phyloP scores from a whole-genome alignment of 2,329 filamentous ascomycete species.

The Phyllosticta citribraziliensis region DNA sequence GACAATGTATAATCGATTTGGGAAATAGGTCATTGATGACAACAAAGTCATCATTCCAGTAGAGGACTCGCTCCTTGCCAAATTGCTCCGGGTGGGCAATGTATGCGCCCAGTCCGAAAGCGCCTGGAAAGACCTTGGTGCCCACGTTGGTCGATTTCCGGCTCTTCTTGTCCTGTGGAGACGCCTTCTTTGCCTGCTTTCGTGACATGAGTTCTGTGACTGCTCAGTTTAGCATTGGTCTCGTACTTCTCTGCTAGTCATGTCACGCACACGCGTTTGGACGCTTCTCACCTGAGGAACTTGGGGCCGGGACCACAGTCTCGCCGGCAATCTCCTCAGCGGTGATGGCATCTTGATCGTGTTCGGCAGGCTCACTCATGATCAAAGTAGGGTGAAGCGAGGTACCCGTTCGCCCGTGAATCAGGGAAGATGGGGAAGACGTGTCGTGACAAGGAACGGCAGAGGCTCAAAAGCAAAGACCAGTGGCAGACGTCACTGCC shows the following conservation, averaged over 20 bases:
- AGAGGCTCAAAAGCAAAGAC: background rate
- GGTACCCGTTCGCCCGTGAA: background rate
- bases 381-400: background rate
- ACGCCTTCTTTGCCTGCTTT: slow-evolving; percentile 25
- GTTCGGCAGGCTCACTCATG: slow-evolving; percentile 3
- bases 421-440: no score
- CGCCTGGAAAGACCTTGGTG: slow-evolving; percentile 34
- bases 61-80: slow-evolving; percentile 51
- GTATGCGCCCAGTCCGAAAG: slow-evolving; percentile 58
- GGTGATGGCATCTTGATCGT: slow-evolving; percentile 16
- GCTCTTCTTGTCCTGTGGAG: background rate
- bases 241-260: background rate
- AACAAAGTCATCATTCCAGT: slow-evolving; percentile 59
- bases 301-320: slow-evolving; percentile 7
- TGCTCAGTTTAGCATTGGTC: slow-evolving; percentile 15
- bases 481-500: background rate
- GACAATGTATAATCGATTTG: slow-evolving; percentile 74
- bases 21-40: slow-evolving; percentile 77
- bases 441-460: background rate
- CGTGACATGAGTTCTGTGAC: slow-evolving; percentile 39
- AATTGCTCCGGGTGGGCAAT: slow-evolving; percentile 53
- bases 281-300: slow-evolving; percentile 16
- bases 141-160: slow-evolving; percentile 12
- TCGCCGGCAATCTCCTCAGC: slow-evolving; percentile 17
- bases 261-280: slow-evolving; percentile 29